phyloP scores from a whole-genome alignment of 495 filamentous ascomycete species.

The Achaetomiella virescens region DNA sequence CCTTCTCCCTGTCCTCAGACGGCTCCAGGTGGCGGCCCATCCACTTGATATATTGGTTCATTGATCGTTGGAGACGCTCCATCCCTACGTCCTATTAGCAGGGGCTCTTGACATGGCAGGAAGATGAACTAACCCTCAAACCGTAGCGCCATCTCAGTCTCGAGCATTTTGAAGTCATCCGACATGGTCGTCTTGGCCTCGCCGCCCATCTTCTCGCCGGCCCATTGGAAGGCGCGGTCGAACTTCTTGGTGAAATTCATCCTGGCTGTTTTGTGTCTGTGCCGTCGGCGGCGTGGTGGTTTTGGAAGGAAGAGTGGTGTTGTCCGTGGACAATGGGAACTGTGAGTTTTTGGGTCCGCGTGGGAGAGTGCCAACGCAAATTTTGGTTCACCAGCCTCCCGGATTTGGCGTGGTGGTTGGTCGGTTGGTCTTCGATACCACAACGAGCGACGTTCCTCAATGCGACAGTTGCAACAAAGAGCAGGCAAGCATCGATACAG shows the following conservation, averaged over 20 bases:
- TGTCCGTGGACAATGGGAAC: background rate
- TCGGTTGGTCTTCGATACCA: background rate
- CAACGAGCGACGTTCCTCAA: slow-evolving; percentile 10
- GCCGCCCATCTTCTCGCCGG: slow-evolving; percentile 91
- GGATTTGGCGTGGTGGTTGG: slow-evolving; percentile 18
- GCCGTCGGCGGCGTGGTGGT: background rate
- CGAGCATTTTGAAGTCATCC: slow-evolving; percentile 89
- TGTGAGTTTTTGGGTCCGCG: slow-evolving; percentile 6
- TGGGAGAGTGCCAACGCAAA: slow-evolving; percentile 5
- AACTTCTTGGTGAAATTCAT: slow-evolving; percentile 98
- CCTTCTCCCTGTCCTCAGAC: slow-evolving; percentile 76
- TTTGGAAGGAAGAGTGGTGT: background rate
- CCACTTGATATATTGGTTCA: slow-evolving; percentile 84
- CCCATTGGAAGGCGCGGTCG: slow-evolving; percentile 97
- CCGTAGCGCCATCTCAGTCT: slow-evolving; percentile 86
- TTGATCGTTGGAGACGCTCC: slow-evolving; percentile 85
- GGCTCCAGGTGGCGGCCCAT: slow-evolving; percentile 79
- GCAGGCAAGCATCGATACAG: background rate
- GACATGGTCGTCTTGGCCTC: slow-evolving; percentile 84
- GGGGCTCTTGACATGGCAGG: background rate
- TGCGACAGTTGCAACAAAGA: background rate
- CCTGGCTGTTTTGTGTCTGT: slow-evolving; percentile 11
- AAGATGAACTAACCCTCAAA: slow-evolving; percentile 65
- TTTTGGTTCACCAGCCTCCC: slow-evolving; percentile 15
- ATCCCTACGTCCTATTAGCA: slow-evolving; percentile 53